phyloP scores from a whole-genome alignment of 495 filamentous ascomycete genomes.

The Aspergillus incahuasiensis region DNA sequence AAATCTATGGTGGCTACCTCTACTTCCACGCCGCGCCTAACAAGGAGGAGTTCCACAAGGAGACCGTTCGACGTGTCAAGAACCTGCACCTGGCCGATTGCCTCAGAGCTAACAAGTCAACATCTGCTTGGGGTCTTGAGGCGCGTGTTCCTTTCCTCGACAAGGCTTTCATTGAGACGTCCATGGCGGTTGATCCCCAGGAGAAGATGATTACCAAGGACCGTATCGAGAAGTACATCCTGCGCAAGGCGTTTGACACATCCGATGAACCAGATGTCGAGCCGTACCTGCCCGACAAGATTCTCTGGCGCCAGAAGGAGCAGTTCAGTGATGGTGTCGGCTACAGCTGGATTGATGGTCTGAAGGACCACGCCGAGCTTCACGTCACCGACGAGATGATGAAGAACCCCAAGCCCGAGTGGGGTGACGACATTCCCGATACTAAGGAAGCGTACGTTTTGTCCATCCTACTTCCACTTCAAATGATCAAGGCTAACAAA shows the following conservation, averaged over 20 bases:
- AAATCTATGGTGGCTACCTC: constrained; percentile 97
- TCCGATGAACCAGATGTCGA: constrained; percentile 69
- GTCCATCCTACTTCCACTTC: not conserved
- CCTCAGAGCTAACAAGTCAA: constrained; percentile 97
- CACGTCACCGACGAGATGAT: constrained; percentile 94
- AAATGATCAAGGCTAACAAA: constrained; percentile 22
- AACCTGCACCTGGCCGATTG: constrained; percentile 94
- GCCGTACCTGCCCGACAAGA: constrained; percentile 88
- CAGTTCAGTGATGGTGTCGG: constrained; percentile 98
- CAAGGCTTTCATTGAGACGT: constrained; percentile 85
- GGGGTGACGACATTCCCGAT: constrained; percentile 87
- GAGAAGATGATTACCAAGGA: constrained; percentile 95
- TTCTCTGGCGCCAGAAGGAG: constrained; percentile 98
- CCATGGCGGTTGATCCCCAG: constrained; percentile 87
- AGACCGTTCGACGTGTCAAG: constrained; percentile 88
- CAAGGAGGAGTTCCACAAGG: constrained; percentile 86
- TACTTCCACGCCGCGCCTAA: constrained; percentile 95
- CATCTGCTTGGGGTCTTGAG: constrained; percentile 97
- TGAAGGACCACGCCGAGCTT: constrained; percentile 87
- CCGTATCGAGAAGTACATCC: constrained; percentile 92
- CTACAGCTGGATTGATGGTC: constrained; percentile 96
- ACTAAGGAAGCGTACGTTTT: constrained; percentile 85
- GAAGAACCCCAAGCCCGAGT: constrained; percentile 93
- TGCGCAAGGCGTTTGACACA: constrained; percentile 96
- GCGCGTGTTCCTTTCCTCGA: constrained; percentile 97